A percentile compares a stretch with the other conserved stretches of the same genome.
Evolutionary conservation across 495 filamentous ascomycete species (phyloP).

Genomic region (Trichoderma erinaceum): DNA sequence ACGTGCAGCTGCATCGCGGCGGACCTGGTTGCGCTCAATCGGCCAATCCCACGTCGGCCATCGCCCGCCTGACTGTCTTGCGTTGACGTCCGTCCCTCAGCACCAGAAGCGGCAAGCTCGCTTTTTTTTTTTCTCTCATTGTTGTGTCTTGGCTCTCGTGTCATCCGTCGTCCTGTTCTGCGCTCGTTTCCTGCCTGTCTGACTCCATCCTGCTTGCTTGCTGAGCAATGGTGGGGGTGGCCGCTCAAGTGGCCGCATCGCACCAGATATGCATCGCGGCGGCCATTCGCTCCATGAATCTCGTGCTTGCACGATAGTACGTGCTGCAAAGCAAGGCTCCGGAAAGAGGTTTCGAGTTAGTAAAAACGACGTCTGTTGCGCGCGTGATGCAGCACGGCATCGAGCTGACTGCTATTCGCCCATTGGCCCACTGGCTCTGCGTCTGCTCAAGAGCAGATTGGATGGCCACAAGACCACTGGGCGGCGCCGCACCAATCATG

Average conservation of each 20-base stretch:
- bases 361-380: conserved; percentile 4
- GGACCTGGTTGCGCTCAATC: conserved; percentile 8
- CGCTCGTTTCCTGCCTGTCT: not conserved
- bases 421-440: conserved; percentile 24
- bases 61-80: conserved; percentile 12
- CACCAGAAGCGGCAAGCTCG: conserved; percentile 12
- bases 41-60: conserved; percentile 7
- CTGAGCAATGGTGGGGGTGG: not conserved
- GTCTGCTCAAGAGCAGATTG: conserved; percentile 23
- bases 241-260: conserved; percentile 1
- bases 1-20: conserved; percentile 13
- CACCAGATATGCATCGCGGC: conserved; percentile 9
- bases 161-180: not conserved
- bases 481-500: conserved; percentile 30
- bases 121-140: not conserved
- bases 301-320: conserved; percentile 5
- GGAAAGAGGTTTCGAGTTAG: not conserved
- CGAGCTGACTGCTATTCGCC: conserved; percentile 25
- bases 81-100: conserved; percentile 1
- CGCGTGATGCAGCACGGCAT: conserved; percentile 14
- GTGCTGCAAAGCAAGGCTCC: not conserved
- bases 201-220: not conserved
- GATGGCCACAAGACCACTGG: conserved; percentile 26
- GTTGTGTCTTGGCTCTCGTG: conserved; percentile 2
- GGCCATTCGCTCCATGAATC: conserved; percentile 7